Conservation (phyloP, 2,329 filamentous ascomycete genomes). For the Paramyrothecium roridum region DNA sequence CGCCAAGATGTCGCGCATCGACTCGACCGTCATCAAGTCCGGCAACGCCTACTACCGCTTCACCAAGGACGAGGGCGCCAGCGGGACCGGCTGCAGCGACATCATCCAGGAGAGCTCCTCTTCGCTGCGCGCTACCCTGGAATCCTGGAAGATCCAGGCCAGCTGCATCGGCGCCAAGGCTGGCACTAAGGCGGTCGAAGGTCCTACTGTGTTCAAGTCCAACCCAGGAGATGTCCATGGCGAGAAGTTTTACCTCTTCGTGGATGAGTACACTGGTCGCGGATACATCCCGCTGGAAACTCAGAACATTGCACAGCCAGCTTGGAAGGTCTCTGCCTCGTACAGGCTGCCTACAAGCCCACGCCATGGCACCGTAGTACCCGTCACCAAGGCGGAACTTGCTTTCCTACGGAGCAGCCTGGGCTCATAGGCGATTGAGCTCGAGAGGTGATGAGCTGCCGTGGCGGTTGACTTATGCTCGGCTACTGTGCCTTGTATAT, state of each 20-base stretch:
- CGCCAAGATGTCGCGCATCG: slow-evolving; percentile 46
- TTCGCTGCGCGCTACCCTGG: slow-evolving; percentile 34
- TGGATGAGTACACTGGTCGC: slow-evolving; percentile 48
- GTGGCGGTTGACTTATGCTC: slow-evolving; percentile 12
- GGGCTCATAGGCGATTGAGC: not conserved
- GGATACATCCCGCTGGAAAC: slow-evolving; percentile 54
- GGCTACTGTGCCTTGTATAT: slow-evolving; percentile 48
- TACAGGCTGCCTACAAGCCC: slow-evolving; percentile 47
- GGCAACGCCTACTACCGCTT: slow-evolving; percentile 45
- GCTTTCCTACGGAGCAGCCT: not conserved
- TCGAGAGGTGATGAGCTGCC: not conserved
- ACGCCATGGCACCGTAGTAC: slow-evolving; percentile 51
- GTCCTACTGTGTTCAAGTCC: slow-evolving; percentile 48
- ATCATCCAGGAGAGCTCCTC: slow-evolving; percentile 50
- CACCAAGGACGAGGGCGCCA: slow-evolving; percentile 51
- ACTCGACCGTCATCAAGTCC: slow-evolving; percentile 46
- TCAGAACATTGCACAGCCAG: slow-evolving; percentile 41
- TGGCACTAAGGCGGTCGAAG: slow-evolving; percentile 45
- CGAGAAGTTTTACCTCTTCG: slow-evolving; percentile 52
- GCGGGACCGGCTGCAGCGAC: slow-evolving; percentile 46
- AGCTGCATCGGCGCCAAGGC: slow-evolving; percentile 49
- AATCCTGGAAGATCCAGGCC: slow-evolving; percentile 39
- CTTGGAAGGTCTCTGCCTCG: slow-evolving; percentile 41
- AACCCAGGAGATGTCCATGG: slow-evolving; percentile 47
- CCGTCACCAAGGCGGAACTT: slow-evolving; percentile 36